phyloP scores from a whole-genome alignment of 2,329 filamentous ascomycete genomes.

The Coccinonectria pachysandricola region DNA sequence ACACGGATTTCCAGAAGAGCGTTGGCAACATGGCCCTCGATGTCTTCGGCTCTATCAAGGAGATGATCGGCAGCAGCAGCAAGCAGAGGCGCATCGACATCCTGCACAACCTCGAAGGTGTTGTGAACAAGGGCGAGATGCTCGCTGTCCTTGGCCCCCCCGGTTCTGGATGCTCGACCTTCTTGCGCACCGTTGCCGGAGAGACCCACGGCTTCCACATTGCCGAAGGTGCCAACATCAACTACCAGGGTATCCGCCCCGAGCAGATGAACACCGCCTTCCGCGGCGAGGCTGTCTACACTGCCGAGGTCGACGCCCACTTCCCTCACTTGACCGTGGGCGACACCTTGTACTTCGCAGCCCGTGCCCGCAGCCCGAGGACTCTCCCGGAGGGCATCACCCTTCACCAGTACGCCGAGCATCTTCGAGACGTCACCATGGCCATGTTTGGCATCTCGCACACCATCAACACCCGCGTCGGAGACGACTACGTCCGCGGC shows the following conservation, averaged over 20 bases:
- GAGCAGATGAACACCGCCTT: slow-evolving; percentile 64
- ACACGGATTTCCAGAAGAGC: slow-evolving; percentile 58
- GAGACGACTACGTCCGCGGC: slow-evolving; percentile 54
- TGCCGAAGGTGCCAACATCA: slow-evolving; percentile 56
- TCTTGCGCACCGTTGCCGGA: slow-evolving; percentile 69
- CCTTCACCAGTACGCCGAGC: slow-evolving; percentile 40
- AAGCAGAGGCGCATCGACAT: slow-evolving; percentile 58
- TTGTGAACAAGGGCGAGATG: slow-evolving; percentile 60
- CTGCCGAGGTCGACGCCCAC: slow-evolving; percentile 69
- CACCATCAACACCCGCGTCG: slow-evolving; percentile 56
- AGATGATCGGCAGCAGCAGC: slow-evolving; percentile 39
- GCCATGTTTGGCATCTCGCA: slow-evolving; percentile 60
- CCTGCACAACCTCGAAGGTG: slow-evolving; percentile 50
- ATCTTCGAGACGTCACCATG: slow-evolving; percentile 58
- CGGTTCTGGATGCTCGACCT: slow-evolving; percentile 62
- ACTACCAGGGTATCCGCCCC: slow-evolving; percentile 57
- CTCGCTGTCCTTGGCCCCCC: slow-evolving; percentile 61
- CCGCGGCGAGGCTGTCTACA: slow-evolving; percentile 74
- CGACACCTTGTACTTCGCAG: slow-evolving; percentile 65
- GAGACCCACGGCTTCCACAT: slow-evolving; percentile 68
- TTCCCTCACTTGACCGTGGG: slow-evolving; percentile 65
- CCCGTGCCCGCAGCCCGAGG: slow-evolving; percentile 52
- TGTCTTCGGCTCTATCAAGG: slow-evolving; percentile 27
- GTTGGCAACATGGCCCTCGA: slow-evolving; percentile 47
- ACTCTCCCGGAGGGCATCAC: slow-evolving; percentile 46